phyloP scores from a whole-genome alignment of 164 flowering plant species.

The Echeveria elegans region DNA sequence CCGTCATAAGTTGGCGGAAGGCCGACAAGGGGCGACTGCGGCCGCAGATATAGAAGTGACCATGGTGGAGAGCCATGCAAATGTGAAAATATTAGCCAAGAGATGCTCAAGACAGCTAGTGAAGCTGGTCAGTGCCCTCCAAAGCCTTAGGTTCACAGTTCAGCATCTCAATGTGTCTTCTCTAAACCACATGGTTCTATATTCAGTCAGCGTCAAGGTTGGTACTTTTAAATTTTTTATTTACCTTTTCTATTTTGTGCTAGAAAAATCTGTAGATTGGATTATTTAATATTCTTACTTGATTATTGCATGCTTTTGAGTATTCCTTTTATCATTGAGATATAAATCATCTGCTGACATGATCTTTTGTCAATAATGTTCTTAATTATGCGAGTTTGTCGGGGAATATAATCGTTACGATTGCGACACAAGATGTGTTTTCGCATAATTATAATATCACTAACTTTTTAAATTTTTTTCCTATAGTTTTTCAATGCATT shows the following conservation, averaged over 20 bases:
- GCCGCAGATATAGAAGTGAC: constrained; percentile 39
- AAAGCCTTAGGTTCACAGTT: constrained; percentile 40
- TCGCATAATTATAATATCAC: too few species aligned
- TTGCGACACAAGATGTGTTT: neutral
- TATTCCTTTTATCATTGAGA: too few species aligned
- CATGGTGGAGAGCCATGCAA: constrained; percentile 51
- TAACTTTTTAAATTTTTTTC: too few species aligned
- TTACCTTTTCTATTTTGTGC: neutral
- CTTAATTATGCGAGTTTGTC: neutral
- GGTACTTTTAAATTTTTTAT: neutral
- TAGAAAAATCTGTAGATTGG: neutral
- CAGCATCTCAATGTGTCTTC: constrained; percentile 80
- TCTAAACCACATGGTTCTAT: constrained; percentile 48
- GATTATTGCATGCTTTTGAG: too few species aligned
- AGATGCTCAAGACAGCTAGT: constrained; percentile 53
- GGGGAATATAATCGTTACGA: neutral
- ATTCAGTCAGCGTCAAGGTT: constrained; percentile 74
- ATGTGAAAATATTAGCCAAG: constrained; percentile 26
- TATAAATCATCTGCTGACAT: too few species aligned
- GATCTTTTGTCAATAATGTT: too few species aligned
- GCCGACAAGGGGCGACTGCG: neutral
- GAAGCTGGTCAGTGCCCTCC: constrained; percentile 56
- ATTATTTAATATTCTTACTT: too few species aligned
- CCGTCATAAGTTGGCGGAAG: neutral
- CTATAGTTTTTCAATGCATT: too few species aligned